Conservation (phyloP, 2,329 filamentous ascomycete genomes). For the Pseudomassariella vexata region DNA sequence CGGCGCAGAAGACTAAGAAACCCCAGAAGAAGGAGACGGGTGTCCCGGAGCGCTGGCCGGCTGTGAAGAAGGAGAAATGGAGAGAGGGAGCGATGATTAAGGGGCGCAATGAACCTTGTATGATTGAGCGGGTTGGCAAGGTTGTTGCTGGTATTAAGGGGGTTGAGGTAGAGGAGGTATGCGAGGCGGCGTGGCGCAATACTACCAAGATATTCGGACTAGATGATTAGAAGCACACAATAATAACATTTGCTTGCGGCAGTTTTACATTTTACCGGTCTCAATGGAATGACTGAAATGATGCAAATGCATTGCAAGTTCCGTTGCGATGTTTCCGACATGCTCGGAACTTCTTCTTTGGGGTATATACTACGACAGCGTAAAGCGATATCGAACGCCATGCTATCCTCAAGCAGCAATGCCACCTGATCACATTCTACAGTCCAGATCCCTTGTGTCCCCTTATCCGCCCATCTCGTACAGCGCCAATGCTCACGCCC, state of each 20-base stretch:
- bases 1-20: slow-evolving; percentile 28
- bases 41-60: slow-evolving; percentile 67
- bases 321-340: too few relatives aligned
- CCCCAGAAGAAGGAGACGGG: slow-evolving; percentile 56
- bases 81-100: slow-evolving; percentile 84
- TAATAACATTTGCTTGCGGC: too few relatives aligned
- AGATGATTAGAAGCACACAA: slow-evolving; percentile 46
- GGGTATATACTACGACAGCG: too few relatives aligned
- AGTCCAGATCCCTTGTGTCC: slow-evolving; percentile 52
- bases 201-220: slow-evolving; percentile 75
- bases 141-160: slow-evolving; percentile 84
- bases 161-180: slow-evolving; percentile 72
- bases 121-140: slow-evolving; percentile 80
- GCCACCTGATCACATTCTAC: slow-evolving; percentile 19
- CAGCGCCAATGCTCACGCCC: slow-evolving; percentile 66
- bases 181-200: slow-evolving; percentile 80
- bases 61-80: slow-evolving; percentile 96
- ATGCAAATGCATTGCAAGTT: too few relatives aligned
- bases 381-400: slow-evolving; percentile 4
- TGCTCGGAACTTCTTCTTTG: too few relatives aligned
- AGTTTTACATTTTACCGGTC: too few relatives aligned
- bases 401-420: not conserved
- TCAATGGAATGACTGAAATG: too few relatives aligned
- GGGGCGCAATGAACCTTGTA: slow-evolving; percentile 87
- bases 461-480: slow-evolving; percentile 60